These are phyloP conservation scores for Phlebiopsis flavidoalba DNA, from an alignment of 768 basidiomycete genomes.

Conservation along the genomic window DNA sequence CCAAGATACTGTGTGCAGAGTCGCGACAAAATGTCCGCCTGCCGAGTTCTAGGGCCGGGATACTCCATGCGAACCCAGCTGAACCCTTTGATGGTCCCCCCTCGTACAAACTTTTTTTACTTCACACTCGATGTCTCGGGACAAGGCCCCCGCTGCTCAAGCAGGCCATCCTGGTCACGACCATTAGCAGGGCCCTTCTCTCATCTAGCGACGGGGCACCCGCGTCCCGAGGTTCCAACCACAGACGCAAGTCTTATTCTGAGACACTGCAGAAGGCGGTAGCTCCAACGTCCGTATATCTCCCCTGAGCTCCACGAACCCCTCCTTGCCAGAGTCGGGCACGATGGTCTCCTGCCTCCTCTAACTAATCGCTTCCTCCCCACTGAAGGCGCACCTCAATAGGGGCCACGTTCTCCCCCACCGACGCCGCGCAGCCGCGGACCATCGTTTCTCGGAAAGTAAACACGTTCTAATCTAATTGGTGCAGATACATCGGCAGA, in stretches of 20 bases:
- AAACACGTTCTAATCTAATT: constrained; percentile 26
- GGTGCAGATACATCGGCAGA: constrained; percentile 31
- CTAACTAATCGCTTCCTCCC: constrained; percentile 4
- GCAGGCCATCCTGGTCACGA: constrained; percentile 35
- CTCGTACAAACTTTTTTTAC: constrained; percentile 35
- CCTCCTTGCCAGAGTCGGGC: constrained; percentile 13
- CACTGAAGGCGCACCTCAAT: constrained; percentile 24
- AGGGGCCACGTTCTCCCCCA: constrained; percentile 30
- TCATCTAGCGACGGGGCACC: constrained; percentile 15
- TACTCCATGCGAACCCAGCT: no score
- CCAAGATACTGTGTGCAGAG: constrained; percentile 6
- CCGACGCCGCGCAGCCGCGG: constrained; percentile 3
- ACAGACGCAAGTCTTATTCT: constrained; percentile 7
- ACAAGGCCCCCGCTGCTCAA: constrained; percentile 33
- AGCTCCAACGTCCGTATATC: constrained; percentile 15
- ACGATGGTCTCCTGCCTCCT: constrained; percentile 16
- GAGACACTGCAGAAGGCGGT: background rate
- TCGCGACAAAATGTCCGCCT: constrained; percentile 16
- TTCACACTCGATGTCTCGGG: constrained; percentile 23
- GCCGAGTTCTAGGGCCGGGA: no score
- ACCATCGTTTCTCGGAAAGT: no score
- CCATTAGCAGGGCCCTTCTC: constrained; percentile 33
- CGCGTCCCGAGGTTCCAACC: background rate
- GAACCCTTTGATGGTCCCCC: constrained; percentile 34
- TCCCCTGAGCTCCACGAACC: constrained; percentile 20